These are phyloP conservation scores for Yamadazyma spencermartinsiae DNA, from an alignment of 1,139 yeast species.

Conservation along the genomic window DNA sequence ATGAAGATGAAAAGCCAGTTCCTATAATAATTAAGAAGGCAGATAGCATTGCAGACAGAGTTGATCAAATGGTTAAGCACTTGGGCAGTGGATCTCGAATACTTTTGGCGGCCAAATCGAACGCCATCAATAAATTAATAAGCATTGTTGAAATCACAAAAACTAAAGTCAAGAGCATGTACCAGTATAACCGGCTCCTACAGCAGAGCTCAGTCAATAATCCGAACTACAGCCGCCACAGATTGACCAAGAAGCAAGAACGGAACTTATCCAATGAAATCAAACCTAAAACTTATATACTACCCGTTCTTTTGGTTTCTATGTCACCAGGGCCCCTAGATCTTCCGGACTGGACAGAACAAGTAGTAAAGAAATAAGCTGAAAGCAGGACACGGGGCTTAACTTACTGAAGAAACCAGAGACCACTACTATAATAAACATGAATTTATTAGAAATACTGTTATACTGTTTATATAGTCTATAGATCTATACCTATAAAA, in stretches of 20 bases:
- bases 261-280: slow-evolving; percentile 6
- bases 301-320: slow-evolving; percentile 16
- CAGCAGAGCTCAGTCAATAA: slow-evolving; percentile 13
- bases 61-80: slow-evolving; percentile 11
- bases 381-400: not conserved
- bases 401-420: too few relatives aligned
- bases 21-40: slow-evolving; percentile 14
- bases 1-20: not conserved
- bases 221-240: slow-evolving; percentile 9
- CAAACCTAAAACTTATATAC: slow-evolving; percentile 8
- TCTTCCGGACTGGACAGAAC: slow-evolving; percentile 13
- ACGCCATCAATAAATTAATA: slow-evolving; percentile 13
- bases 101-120: slow-evolving; percentile 12
- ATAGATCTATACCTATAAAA: not conserved
- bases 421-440: too few relatives aligned
- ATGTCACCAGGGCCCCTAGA: slow-evolving; percentile 10
- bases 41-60: slow-evolving; percentile 11
- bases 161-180: slow-evolving; percentile 6
- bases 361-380: slow-evolving; percentile 1
- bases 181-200: slow-evolving; percentile 15
- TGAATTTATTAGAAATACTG: too few relatives aligned
- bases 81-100: slow-evolving; percentile 6
- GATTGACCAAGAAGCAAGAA: slow-evolving; percentile 6
- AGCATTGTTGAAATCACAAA: slow-evolving; percentile 17
- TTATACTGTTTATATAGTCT: not conserved